These are phyloP conservation scores for Saccharomyces pastorianus DNA, from an alignment of 1,139 yeast species.

Conservation along the genomic window DNA sequence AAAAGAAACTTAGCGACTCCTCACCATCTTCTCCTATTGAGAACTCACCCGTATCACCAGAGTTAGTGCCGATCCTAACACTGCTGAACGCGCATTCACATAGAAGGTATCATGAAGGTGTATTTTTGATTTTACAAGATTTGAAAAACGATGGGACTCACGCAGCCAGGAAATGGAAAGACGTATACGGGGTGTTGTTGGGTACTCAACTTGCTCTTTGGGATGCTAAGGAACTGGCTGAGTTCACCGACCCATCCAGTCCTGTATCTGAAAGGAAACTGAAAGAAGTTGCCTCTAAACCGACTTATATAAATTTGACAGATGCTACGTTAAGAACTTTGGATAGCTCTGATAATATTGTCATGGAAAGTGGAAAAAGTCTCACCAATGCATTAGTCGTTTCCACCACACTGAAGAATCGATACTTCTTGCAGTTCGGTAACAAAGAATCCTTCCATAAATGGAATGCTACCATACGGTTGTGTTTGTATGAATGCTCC, in stretches of 20 bases:
- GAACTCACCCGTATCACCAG: conserved; percentile 40
- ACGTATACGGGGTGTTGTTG: conserved; percentile 81
- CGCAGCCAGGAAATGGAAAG: conserved; percentile 75
- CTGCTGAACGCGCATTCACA: conserved; percentile 63
- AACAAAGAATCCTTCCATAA: conserved; percentile 43
- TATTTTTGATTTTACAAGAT: conserved; percentile 64
- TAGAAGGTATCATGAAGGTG: conserved; percentile 67
- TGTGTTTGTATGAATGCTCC: conserved; percentile 71
- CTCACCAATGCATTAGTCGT: conserved; percentile 68
- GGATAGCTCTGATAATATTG: conserved; percentile 65
- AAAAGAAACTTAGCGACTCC: background rate
- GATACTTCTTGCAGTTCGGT: conserved; percentile 73
- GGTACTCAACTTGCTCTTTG: conserved; percentile 90
- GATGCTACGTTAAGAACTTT: conserved; percentile 83
- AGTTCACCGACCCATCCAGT: conserved; percentile 30
- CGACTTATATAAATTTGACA: conserved; percentile 83
- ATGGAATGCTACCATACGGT: conserved; percentile 79
- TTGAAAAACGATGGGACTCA: conserved; percentile 80
- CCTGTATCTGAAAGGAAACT: conserved; percentile 43
- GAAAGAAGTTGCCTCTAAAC: conserved; percentile 51
- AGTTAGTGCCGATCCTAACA: conserved; percentile 67
- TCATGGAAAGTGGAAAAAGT: conserved; percentile 78
- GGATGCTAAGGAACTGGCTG: conserved; percentile 75
- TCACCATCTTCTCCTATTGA: background rate
- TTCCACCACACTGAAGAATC: conserved; percentile 82